These are phyloP conservation scores for Vaccinium macrocarpon DNA, from an alignment of 148 eudicot species.

Conservation along the genomic window DNA sequence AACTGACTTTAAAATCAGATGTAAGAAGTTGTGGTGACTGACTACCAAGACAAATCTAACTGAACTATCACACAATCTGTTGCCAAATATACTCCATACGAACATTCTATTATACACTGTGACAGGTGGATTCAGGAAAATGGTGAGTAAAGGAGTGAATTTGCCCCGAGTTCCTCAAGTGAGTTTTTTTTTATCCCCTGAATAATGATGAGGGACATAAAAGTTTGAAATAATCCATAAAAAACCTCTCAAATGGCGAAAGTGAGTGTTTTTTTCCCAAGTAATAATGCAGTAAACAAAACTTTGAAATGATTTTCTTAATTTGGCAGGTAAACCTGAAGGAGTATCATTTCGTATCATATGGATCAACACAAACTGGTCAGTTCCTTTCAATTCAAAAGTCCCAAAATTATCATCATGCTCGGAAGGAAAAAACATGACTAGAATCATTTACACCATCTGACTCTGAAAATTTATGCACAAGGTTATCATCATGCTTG, in stretches of 20 bases:
- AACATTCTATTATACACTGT: neutral
- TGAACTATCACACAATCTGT: neutral
- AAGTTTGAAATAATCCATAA: too few species aligned
- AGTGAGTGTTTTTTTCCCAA: neutral
- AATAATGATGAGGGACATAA: too few species aligned
- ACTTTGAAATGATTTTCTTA: neutral
- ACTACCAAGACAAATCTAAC: conserved; percentile 4
- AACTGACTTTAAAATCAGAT: conserved; percentile 4
- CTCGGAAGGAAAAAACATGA: neutral
- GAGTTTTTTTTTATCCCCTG: too few species aligned
- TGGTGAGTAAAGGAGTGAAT: neutral
- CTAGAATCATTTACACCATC: neutral
- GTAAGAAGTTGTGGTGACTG: neutral
- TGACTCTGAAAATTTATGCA: neutral
- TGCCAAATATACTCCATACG: neutral
- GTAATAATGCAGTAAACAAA: neutral
- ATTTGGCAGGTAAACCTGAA: neutral
- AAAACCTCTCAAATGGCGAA: neutral
- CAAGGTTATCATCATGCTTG: neutral
- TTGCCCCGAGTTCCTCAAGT: neutral
- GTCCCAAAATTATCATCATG: neutral
- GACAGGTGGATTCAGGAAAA: neutral
- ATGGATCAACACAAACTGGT: neutral
- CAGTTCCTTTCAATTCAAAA: neutral
- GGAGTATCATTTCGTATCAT: neutral